Conservation (phyloP, 1,139 yeast genomes). For the Candida mesenterica region DNA sequence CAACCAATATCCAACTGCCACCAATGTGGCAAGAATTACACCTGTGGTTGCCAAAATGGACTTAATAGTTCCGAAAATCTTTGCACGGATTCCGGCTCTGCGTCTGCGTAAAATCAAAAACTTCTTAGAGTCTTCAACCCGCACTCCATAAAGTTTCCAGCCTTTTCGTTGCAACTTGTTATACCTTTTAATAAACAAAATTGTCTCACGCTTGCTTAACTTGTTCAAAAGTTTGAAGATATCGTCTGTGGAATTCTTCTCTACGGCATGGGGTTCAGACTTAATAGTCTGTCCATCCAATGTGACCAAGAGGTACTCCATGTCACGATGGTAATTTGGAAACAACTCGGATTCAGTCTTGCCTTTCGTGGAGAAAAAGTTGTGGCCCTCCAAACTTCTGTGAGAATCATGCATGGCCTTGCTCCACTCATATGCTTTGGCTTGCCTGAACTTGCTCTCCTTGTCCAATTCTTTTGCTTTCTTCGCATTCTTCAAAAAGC, state of each 20-base stretch:
- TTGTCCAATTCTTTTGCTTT: conserved; percentile 33
- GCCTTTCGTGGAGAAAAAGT: conserved; percentile 49
- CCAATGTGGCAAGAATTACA: conserved; percentile 27
- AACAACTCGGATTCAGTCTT: neutral
- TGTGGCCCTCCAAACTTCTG: conserved; percentile 40
- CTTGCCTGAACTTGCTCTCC: conserved; percentile 46
- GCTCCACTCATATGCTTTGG: conserved; percentile 57
- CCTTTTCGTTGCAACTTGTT: conserved; percentile 35
- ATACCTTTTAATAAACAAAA: conserved; percentile 26
- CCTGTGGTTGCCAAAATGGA: conserved; percentile 36
- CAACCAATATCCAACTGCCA: conserved; percentile 27
- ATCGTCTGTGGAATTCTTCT: conserved; percentile 39
- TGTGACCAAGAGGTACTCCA: conserved; percentile 47
- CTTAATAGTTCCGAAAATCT: conserved; percentile 20
- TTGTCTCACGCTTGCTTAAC: conserved; percentile 32
- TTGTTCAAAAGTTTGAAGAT: conserved; percentile 44
- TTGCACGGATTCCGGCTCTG: conserved; percentile 8
- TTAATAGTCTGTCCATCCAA: conserved; percentile 42
- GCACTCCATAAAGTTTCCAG: conserved; percentile 49
- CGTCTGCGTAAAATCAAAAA: conserved; percentile 34
- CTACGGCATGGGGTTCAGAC: conserved; percentile 41
- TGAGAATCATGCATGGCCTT: conserved; percentile 32
- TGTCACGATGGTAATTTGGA: conserved; percentile 5
- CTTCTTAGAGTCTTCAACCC: conserved; percentile 25
- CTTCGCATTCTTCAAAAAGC: conserved; percentile 46